Base-by-base conservation (phyloP, 176 grass and related monocot species). In the Microstegium vimineum region DNA sequence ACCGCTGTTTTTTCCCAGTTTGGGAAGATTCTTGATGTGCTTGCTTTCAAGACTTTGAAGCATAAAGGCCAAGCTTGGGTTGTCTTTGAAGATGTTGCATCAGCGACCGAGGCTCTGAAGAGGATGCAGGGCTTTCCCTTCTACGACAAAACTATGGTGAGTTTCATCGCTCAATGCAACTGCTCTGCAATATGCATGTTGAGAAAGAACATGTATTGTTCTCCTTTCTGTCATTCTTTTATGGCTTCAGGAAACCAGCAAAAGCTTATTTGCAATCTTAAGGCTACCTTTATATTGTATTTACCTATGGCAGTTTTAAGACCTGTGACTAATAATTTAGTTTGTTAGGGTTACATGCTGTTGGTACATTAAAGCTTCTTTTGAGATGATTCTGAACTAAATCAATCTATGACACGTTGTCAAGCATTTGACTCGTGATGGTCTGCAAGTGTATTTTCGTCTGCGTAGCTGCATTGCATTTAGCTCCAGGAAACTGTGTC, bases 21-120 rank as follows among this genome's bases (percentile, higher is more conserved):
- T 79, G 95, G 95, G 65, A 98, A 98, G 79, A 98, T 94, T 78
- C 52, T 94, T 38, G 95, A 94, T 5, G 89, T 98, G n/a, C 95
- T 98, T 86, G 95, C 95, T 76, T 98, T 95, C 77, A 98, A 98
- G 87, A 93, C 92, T 34, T 68, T 95, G 71, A 98, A 95, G 87
- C 95, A 98, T 68, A 98, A 98, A 86, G 92, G 95, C 4, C 95
- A 98, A 79, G 92, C 92, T 32, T 98, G 95, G 95, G 90, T 95
- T 81, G 82, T 94, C 34, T 94, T 97, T 38, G 90, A 97, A 75
- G 92, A 94, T 89, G 95, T 91, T 62, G 87, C 79, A 45, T 97
- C 92, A 57, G 95, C 92, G 63, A 84, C 82, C 54, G 93, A 95
- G 76, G 95, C 92, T 84, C 69, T 95, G 46, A 98, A 98, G 79